Conservation (phyloP, 371 early-diverging fungal genomes). For the Mortierella polycephala region DNA sequence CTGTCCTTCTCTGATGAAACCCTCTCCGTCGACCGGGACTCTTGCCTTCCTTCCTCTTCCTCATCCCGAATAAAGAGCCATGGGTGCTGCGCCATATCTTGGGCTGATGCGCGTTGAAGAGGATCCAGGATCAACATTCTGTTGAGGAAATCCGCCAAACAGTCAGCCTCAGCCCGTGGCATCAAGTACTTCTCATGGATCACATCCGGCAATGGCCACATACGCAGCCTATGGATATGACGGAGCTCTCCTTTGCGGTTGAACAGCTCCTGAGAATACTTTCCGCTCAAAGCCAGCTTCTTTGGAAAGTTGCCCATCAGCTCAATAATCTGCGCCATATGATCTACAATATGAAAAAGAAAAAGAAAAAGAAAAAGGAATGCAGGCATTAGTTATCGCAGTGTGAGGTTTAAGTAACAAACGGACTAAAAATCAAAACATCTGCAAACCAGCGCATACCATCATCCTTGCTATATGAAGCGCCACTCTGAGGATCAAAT, state of each 20-base stretch:
- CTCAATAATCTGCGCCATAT: slow-evolving; percentile 96
- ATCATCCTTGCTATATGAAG: slow-evolving; percentile 89
- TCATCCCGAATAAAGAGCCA: slow-evolving; percentile 42
- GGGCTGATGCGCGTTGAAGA: slow-evolving; percentile 20
- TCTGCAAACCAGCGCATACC: slow-evolving; percentile 59
- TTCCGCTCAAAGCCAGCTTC: slow-evolving; percentile 47
- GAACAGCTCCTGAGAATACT: slow-evolving; percentile 49
- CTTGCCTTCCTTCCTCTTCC: neutral
- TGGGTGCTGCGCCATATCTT: slow-evolving; percentile 39
- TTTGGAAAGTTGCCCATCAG: slow-evolving; percentile 87
- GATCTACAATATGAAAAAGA: slow-evolving; percentile 68
- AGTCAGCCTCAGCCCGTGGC: slow-evolving; percentile 40
- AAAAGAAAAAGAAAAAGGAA: neutral
- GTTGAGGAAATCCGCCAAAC: slow-evolving; percentile 35
- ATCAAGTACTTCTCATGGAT: slow-evolving; percentile 42
- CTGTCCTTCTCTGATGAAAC: neutral
- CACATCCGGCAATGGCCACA: slow-evolving; percentile 86
- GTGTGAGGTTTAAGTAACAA: slow-evolving; percentile 8
- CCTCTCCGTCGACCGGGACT: neutral
- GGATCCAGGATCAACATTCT: slow-evolving; percentile 42
- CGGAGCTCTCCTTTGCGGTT: slow-evolving; percentile 73
- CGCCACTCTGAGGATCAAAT: slow-evolving; percentile 90
- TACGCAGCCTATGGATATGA: slow-evolving; percentile 84
- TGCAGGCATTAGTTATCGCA: neutral
- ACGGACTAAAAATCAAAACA: neutral